phyloP scores from a whole-genome alignment of 2,329 filamentous ascomycete species.

The Nakataea oryzae region DNA sequence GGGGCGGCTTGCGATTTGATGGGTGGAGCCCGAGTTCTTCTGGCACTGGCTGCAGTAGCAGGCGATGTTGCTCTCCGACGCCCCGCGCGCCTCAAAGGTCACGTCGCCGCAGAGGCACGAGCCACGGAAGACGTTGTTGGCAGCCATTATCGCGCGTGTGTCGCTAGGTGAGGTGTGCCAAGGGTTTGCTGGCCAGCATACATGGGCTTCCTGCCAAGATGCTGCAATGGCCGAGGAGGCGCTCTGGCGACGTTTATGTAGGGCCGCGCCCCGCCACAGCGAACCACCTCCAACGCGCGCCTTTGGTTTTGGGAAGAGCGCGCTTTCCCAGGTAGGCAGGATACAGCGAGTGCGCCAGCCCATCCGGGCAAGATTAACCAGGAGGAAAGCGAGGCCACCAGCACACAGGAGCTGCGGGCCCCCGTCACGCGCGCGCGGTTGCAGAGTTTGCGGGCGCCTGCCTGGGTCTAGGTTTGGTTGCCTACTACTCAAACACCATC shows the following conservation, averaged over 20 bases:
- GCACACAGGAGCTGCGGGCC: not conserved
- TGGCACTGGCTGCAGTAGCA: slow-evolving; percentile 13
- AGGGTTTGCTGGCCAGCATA: too few relatives aligned
- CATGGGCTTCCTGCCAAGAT: too few relatives aligned
- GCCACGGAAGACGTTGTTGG: slow-evolving; percentile 4
- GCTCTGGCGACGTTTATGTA: not conserved
- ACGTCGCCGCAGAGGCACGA: slow-evolving; percentile 12
- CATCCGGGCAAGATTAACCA: not conserved
- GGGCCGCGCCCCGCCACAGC: not conserved
- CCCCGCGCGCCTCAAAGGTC: slow-evolving; percentile 8
- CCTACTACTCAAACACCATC: slow-evolving; percentile 19
- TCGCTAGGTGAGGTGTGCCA: not conserved
- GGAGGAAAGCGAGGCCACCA: not conserved
- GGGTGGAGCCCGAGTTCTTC: slow-evolving; percentile 8
- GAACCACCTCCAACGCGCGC: not conserved
- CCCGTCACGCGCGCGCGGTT: not conserved
- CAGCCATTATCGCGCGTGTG: not conserved
- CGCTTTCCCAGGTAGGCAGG: not conserved
- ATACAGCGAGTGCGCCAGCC: not conserved
- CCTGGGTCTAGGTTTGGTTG: too few relatives aligned
- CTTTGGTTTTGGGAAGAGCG: not conserved
- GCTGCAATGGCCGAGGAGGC: not conserved
- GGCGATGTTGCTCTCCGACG: slow-evolving; percentile 8
- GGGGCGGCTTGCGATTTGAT: slow-evolving; percentile 9
- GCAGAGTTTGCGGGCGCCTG: too few relatives aligned